A percentile compares a stretch with the other conserved stretches of the same genome.
These are phyloP conservation scores for Leccinum angustisporum DNA, from an alignment of 1,284 basidiomycete genomes.

Conservation along the genomic window DNA sequence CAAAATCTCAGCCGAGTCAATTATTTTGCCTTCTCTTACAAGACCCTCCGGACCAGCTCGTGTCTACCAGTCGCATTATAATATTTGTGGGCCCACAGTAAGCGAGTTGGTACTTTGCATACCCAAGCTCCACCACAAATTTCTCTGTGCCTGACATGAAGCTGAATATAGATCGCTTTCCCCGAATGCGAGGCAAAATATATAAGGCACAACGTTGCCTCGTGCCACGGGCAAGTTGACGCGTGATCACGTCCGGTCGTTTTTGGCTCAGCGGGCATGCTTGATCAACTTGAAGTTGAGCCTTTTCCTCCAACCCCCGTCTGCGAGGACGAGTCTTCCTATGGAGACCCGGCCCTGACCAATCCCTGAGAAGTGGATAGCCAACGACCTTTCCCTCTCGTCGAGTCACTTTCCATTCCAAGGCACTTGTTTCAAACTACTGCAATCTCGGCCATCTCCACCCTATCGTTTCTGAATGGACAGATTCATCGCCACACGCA, in stretches of 20 bases:
- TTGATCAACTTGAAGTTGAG: background rate
- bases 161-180: constrained; percentile 1
- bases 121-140: constrained; percentile 15
- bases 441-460: constrained; percentile 6
- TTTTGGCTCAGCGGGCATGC: constrained; percentile 2
- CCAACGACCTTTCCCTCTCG: background rate
- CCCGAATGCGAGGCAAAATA: constrained; percentile 6
- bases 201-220: constrained; percentile 18
- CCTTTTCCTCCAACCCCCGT: background rate
- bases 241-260: background rate
- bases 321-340: background rate
- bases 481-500: background rate
- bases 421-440: background rate
- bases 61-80: background rate
- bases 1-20: background rate
- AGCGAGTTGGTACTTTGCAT: constrained; percentile 12
- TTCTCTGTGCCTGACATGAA: constrained; percentile 16
- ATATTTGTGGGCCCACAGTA: background rate
- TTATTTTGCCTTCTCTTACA: background rate
- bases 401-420: background rate
- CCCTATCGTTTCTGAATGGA: background rate
- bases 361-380: background rate
- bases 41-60: background rate
- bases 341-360: background rate
- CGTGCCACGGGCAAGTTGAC: constrained; percentile 5